Evolutionary conservation across 139 green algal genomes (phyloP).

Genomic region (Spirogloea muscicola): DNA sequence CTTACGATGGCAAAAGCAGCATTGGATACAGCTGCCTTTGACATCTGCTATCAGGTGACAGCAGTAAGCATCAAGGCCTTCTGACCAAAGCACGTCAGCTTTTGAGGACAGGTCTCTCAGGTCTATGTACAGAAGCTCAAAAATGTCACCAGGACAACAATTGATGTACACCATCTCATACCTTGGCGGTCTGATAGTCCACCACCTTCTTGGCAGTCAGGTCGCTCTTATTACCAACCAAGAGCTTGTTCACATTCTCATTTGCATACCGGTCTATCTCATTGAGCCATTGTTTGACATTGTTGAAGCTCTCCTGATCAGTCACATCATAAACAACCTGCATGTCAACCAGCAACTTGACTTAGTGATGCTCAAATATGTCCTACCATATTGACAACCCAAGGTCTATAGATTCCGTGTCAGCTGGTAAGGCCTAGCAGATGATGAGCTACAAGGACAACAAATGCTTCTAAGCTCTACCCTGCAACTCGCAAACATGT

Average conservation of each 20-base stretch:
- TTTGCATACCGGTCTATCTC: conserved; percentile 99
- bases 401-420: not conserved
- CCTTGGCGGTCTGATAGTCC: conserved; percentile 89
- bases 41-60: no score
- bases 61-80: no score
- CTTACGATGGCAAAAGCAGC: no score
- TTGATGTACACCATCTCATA: no score
- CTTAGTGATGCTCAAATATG: not conserved
- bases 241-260: conserved; percentile 99
- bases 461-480: no score
- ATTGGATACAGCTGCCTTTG: no score
- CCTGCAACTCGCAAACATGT: no score
- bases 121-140: no score
- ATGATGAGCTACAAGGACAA: not conserved
- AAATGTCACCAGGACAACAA: no score
- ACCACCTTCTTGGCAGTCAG: conserved; percentile 94
- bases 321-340: conserved; percentile 97
- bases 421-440: not conserved
- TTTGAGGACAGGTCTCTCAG: no score
- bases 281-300: conserved; percentile 99
- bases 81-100: no score
- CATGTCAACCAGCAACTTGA: not conserved
- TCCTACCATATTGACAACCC: not conserved
- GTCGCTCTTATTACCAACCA: conserved; percentile 99
- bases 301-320: conserved; percentile 97